Evolutionary conservation across 257 asterid species (phyloP).

Genomic region (Galeopsis tetrahit): DNA sequence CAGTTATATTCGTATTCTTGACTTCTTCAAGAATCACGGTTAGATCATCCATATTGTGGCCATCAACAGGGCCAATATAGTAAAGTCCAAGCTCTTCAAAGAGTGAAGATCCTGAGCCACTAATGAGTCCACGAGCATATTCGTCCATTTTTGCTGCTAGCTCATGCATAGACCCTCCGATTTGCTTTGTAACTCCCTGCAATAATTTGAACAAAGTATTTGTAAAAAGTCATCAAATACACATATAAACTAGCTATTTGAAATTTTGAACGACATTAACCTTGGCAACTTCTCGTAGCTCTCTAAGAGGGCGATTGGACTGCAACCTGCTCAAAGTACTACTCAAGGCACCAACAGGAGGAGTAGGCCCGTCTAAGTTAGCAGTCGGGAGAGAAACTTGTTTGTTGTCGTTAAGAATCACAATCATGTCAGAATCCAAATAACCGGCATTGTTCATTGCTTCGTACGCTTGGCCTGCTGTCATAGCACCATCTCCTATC

Average conservation of each 20-base stretch:
- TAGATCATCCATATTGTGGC: constrained; percentile 30
- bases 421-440: constrained; percentile 65
- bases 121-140: constrained; percentile 27
- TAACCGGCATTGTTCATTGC: constrained; percentile 70
- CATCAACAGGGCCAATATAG: constrained; percentile 33
- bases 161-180: constrained; percentile 29
- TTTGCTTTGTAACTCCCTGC: constrained; percentile 31
- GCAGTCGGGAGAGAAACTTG: constrained; percentile 33
- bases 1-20: constrained; percentile 22
- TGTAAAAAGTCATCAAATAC: background rate
- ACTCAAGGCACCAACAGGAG: constrained; percentile 65
- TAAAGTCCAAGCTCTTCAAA: constrained; percentile 34
- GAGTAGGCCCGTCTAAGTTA: constrained; percentile 48
- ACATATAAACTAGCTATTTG: background rate
- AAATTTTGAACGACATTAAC: background rate
- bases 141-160: constrained; percentile 28
- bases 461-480: constrained; percentile 70
- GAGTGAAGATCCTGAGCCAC: constrained; percentile 26
- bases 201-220: constrained; percentile 1
- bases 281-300: constrained; percentile 37
- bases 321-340: constrained; percentile 54
- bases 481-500: constrained; percentile 71
- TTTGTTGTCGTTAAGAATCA: constrained; percentile 58
- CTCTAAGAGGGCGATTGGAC: constrained; percentile 33
- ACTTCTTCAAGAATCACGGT: constrained; percentile 26